phyloP scores from a whole-genome alignment of 257 asterid genomes.

The Solanum pennellii region DNA sequence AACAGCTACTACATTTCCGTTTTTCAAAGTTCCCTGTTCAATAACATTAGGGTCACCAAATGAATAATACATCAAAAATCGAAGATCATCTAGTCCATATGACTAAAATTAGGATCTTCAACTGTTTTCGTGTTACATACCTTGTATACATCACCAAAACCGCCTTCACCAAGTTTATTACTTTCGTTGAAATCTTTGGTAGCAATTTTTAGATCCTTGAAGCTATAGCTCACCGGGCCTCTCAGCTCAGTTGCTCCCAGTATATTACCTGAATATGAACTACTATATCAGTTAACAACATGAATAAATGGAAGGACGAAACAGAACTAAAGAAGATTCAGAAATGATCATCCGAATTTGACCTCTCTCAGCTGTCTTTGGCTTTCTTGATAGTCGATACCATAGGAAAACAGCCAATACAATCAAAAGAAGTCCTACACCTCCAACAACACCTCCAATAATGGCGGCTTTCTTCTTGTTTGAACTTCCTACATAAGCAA shows the following conservation, averaged over 20 bases:
- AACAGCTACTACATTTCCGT: slow-evolving; percentile 62
- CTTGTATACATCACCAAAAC: slow-evolving; percentile 80
- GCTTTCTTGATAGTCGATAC: slow-evolving; percentile 36
- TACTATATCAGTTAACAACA: not conserved
- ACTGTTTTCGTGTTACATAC: slow-evolving; percentile 2
- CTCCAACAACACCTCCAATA: slow-evolving; percentile 72
- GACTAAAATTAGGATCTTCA: not conserved
- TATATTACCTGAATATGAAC: slow-evolving; percentile 26
- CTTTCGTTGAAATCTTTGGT: slow-evolving; percentile 56
- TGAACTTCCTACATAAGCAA: slow-evolving; percentile 39
- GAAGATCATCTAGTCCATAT: not conserved
- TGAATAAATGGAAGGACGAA: not conserved
- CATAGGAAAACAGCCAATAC: slow-evolving; percentile 31
- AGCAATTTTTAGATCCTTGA: slow-evolving; percentile 54
- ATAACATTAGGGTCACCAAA: not conserved
- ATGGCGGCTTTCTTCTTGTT: slow-evolving; percentile 37
- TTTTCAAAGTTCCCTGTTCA: slow-evolving; percentile 57
- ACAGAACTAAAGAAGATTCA: not conserved
- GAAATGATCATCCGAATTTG: not conserved
- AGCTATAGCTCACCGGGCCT: slow-evolving; percentile 56
- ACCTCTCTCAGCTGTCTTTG: slow-evolving; percentile 35
- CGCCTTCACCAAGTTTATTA: slow-evolving; percentile 73
- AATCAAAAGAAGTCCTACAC: slow-evolving; percentile 43
- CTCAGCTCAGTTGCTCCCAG: slow-evolving; percentile 67
- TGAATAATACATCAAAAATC: not conserved